Evolutionary conservation across 495 filamentous ascomycete species (phyloP).

Genomic region (Tuber calosporum): DNA sequence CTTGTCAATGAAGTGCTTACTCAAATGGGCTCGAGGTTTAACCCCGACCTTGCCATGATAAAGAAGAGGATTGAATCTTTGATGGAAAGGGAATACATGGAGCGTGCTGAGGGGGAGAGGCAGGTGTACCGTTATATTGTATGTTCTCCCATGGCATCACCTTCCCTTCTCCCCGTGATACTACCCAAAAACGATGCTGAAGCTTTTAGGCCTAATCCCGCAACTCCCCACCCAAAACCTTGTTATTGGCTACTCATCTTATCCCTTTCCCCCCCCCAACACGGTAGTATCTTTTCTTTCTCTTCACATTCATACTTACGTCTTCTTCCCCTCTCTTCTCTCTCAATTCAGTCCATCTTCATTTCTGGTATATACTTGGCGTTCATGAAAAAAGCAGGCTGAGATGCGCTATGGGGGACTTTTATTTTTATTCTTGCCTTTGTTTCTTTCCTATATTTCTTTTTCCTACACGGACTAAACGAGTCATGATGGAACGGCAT

Average conservation of each 20-base stretch:
- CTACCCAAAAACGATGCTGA: not conserved
- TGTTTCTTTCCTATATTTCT: not conserved
- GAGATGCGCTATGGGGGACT: not conserved
- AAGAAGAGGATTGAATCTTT: slow-evolving; percentile 91
- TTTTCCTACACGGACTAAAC: not conserved
- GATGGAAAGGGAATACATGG: slow-evolving; percentile 89
- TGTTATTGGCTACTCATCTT: not conserved
- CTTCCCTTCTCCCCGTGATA: not conserved
- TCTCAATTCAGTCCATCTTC: not conserved
- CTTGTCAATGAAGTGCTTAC: slow-evolving; percentile 78
- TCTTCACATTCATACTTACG: not conserved
- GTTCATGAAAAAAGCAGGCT: not conserved
- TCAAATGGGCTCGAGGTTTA: slow-evolving; percentile 72
- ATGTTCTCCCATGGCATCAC: slow-evolving; percentile 5
- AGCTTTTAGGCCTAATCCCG: not conserved
- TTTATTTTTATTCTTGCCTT: not conserved
- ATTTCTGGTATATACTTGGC: slow-evolving; percentile 3
- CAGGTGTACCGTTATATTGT: slow-evolving; percentile 73
- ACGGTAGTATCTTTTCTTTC: not conserved
- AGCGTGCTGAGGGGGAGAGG: slow-evolving; percentile 62
- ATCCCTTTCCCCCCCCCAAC: not conserved
- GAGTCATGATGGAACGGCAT: not conserved
- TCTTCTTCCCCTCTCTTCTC: not conserved
- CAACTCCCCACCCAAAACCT: not conserved
- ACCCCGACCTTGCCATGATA: slow-evolving; percentile 81